Evolutionary conservation across 139 green algal species (phyloP), one percentile per base, ranked within the genome.

Genomic region (Picochlorum sp.): DNA sequence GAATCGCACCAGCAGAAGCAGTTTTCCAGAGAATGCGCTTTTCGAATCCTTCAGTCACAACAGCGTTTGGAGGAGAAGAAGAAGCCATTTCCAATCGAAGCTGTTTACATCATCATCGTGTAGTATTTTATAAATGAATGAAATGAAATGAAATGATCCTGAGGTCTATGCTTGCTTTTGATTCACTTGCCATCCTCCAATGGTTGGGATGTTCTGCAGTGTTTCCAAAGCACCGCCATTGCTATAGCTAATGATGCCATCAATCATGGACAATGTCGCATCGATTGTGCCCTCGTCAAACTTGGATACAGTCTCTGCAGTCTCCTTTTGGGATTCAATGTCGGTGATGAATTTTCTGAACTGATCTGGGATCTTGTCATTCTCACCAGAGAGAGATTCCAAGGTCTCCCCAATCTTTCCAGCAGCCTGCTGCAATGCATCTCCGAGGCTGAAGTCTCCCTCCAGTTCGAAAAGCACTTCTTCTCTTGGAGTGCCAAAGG

Each of bases 401-500:
- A 30, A 26, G 15, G 18, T 23, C 6, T 51, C 21, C 2, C 13
- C 15, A 18, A 59, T 15, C n/a, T 26, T 47, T 26, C 13, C 28
- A 24, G 13, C 11, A 24, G 21, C 44, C 28, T 32, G 23, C 20
- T 61, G 13, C 20, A 65, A 20, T 18, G 13, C 21, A 28, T 26
- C 21, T 32, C 6, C 51, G 11, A 41, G 57, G 4, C 16, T 26
- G 37, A 65, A 2, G 16, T 45, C 28, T 30, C 70, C 70, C 34
- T 78, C 71, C 26, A 78, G 73, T 28, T 63, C 51, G 32, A 63
- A 69, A 20, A 78, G 65, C 26, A 73, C 59, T 58, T 73, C 63
- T 21, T 72, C 49, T 10, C 50, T 24, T 8, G 32, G 6, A 51
- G 69, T 58, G 24, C 71, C 71, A 65, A 73, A 64, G 26, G 26